Evolutionary conservation across 1,139 yeast species (phyloP).

Genomic region (Scheffersomyces cryptocercus): DNA sequence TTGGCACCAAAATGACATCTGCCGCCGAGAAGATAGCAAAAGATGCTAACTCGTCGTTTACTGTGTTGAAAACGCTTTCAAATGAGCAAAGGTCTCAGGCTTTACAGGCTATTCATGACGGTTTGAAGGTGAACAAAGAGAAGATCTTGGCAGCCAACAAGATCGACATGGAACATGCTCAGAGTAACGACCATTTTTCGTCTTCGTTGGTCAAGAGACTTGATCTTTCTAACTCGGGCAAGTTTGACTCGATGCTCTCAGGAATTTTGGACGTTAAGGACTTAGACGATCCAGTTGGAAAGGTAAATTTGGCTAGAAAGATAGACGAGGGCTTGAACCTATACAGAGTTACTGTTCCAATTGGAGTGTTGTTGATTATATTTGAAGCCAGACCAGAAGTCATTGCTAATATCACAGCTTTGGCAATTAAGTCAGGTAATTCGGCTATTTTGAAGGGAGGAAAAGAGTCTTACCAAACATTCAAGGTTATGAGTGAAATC

Average conservation of each 20-base stretch:
- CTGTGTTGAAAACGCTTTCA: conserved; percentile 72
- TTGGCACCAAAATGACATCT: background rate
- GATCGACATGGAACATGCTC: conserved; percentile 73
- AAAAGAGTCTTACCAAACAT: conserved; percentile 84
- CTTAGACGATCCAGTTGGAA: conserved; percentile 89
- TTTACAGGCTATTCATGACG: conserved; percentile 69
- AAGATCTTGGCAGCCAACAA: conserved; percentile 71
- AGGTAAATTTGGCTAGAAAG: conserved; percentile 74
- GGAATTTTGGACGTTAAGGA: conserved; percentile 91
- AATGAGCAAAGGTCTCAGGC: conserved; percentile 76
- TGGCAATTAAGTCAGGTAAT: conserved; percentile 93
- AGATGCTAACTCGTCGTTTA: conserved; percentile 76
- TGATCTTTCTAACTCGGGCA: conserved; percentile 78
- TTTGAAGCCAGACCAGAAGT: conserved; percentile 98
- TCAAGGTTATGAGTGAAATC: conserved; percentile 75
- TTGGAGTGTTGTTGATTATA: conserved; percentile 89
- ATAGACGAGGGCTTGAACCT: conserved; percentile 85
- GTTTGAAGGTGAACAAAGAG: conserved; percentile 56
- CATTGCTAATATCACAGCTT: conserved; percentile 93
- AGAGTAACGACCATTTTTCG: conserved; percentile 50
- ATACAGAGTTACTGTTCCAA: conserved; percentile 85
- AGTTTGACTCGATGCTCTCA: conserved; percentile 90
- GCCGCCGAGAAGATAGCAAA: conserved; percentile 73
- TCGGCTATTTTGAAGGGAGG: conserved; percentile 98
- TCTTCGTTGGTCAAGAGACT: conserved; percentile 77